Conservation (phyloP, 2,329 filamentous ascomycete genomes). For the Sphaerulina vaccinii region DNA sequence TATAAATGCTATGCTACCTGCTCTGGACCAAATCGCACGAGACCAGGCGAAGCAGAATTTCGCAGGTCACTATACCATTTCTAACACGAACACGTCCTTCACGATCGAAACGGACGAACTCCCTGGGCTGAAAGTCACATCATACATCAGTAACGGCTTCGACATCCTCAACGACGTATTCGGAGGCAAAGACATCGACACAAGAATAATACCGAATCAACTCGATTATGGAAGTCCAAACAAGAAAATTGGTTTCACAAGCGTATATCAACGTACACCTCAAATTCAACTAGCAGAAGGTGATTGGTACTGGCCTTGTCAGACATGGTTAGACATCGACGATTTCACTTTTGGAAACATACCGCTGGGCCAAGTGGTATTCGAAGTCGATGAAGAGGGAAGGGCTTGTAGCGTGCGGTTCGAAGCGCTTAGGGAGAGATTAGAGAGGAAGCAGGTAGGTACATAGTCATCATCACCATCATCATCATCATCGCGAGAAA, state of each 20-base stretch:
- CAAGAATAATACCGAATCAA: conserved; percentile 32
- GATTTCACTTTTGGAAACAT: conserved; percentile 27
- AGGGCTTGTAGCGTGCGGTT: conserved; percentile 19
- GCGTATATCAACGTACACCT: conserved; percentile 16
- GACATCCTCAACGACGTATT: conserved; percentile 32
- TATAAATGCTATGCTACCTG: conserved; percentile 26
- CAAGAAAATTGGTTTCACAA: conserved; percentile 19
- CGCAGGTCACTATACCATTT: conserved; percentile 30
- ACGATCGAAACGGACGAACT: conserved; percentile 28
- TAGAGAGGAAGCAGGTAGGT: conserved; percentile 18
- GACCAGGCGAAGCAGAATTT: conserved; percentile 31
- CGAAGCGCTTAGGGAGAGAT: conserved; percentile 19
- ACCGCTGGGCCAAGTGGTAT: conserved; percentile 24
- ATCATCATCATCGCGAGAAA: no score
- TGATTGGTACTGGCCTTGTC: conserved; percentile 18
- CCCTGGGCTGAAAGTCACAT: conserved; percentile 34
- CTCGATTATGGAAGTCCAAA: conserved; percentile 15
- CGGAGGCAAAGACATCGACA: conserved; percentile 16
- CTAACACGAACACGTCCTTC: conserved; percentile 26
- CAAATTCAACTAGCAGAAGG: conserved; percentile 20
- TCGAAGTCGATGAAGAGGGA: conserved; percentile 24
- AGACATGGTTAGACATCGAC: conserved; percentile 24
- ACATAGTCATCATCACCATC: no score
- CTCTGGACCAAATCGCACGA: conserved; percentile 32
- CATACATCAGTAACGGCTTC: conserved; percentile 37